Evolutionary conservation across 176 grass and related monocot genomes (phyloP), one percentile per base, ranked within the genome.

Genomic region (Oryza glumipatula): DNA sequence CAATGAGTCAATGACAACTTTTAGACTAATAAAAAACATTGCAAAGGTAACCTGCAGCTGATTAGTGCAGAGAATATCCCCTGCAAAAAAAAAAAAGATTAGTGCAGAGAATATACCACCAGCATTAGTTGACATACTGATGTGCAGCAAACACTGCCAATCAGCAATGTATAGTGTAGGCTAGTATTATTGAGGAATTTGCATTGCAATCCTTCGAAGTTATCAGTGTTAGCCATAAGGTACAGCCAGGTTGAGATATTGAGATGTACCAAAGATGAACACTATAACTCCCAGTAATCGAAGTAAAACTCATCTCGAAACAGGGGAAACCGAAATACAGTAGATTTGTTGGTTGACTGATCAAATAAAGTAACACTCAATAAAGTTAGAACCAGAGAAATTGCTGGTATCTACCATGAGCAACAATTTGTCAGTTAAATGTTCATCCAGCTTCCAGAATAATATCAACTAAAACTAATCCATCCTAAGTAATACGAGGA

Each of bases 341-440:
- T 51, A 81, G 38, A 21, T 26, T 39, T 43, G 69, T 60, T 74
- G 15, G 26, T 74, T 73, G 22, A 39, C 72, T 65, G 56, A 33
- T 79, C 19, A 80, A 84, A 84, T 54, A 74, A 11, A 23, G n/a
- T 63, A 63, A n/a, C 45, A 36, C 2, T 26, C 28, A 9, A 33
- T 11, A 43, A 61, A 70, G 45, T 4, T 41, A 66, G 19, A 4
- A 16, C 68, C 11, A 51, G 23, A 67, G 23, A 23, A 80, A 19
- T 68, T 21, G 67, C 30, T 72, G 69, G 10, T 72, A 72, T 68
- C 38, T 10, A 38, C 63, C 21, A 51, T 72, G 70, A 19, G 65
- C 78, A 71, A 44, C 11, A 35, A 28, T 22, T 43, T 76, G 80
- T 61, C 77, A 80, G 46, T 48, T 54, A 74, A 33, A 8, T 48